phyloP scores from a whole-genome alignment of 441 rosid species.

The Euphorbia celastroides region DNA sequence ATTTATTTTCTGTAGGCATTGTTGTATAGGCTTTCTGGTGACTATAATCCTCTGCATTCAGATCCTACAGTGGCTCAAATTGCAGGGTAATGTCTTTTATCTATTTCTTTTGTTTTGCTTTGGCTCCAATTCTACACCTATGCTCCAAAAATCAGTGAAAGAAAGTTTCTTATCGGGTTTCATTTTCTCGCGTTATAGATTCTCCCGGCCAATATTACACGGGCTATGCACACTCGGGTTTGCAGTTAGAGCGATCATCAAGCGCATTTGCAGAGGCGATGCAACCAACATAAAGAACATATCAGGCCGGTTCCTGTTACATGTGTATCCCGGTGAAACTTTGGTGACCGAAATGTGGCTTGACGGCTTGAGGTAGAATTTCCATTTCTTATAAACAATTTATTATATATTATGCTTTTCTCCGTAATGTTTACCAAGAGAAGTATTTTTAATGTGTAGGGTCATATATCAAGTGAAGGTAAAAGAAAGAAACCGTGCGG shows the following conservation, averaged over 20 bases:
- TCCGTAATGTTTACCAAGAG: neutral
- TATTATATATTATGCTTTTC: neutral
- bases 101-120: neutral
- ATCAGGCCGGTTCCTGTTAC: conserved; percentile 66
- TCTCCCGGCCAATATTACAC: conserved; percentile 83
- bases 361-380: conserved; percentile 57
- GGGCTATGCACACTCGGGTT: conserved; percentile 88
- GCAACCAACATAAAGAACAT: conserved; percentile 53
- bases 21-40: conserved; percentile 89
- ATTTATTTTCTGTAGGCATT: conserved; percentile 58
- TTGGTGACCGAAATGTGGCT: conserved; percentile 85
- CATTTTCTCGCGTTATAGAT: conserved; percentile 34
- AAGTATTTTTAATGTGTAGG: conserved; percentile 38
- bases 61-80: conserved; percentile 67
- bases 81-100: conserved; percentile 63
- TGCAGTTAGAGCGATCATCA: conserved; percentile 75
- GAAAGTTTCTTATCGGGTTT: conserved; percentile 16
- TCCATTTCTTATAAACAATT: neutral
- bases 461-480: conserved; percentile 62
- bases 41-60: conserved; percentile 90
- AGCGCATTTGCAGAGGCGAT: conserved; percentile 70
- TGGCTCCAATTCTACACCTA: neutral
- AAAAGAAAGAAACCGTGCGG: conserved; percentile 63
- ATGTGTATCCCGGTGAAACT: conserved; percentile 82
- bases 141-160: neutral